phyloP scores from a whole-genome alignment of 257 asterid genomes.

The Anisodus tanguticus region DNA sequence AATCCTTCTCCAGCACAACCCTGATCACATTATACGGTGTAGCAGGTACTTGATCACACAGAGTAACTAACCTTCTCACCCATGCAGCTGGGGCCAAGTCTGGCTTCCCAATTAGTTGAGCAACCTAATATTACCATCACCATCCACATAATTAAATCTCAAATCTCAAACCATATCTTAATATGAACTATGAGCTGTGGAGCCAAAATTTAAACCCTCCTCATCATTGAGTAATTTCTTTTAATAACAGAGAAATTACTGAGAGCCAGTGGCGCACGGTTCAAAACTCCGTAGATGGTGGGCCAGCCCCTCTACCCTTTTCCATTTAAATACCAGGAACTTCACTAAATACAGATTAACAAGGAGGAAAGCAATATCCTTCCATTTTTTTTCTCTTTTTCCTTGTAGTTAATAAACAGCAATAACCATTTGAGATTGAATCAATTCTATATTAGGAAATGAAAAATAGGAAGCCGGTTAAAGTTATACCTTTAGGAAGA shows the following conservation, averaged over 20 bases:
- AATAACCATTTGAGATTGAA: neutral
- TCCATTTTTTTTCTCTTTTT: neutral
- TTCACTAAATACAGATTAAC: neutral
- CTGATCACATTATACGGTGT: slow-evolving; percentile 65
- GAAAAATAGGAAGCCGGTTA: neutral
- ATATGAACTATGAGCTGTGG: neutral
- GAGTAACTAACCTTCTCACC: slow-evolving; percentile 93
- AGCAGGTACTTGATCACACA: slow-evolving; percentile 97
- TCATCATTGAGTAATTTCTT: neutral
- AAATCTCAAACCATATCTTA: neutral
- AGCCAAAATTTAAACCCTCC: neutral
- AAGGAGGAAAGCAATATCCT: neutral
- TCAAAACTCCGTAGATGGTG: neutral
- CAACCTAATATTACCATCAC: slow-evolving; percentile 56
- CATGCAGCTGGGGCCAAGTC: slow-evolving; percentile 98
- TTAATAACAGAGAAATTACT: neutral
- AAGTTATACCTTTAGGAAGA: slow-evolving; percentile 80
- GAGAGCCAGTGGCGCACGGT: neutral
- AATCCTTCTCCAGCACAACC: slow-evolving; percentile 81
- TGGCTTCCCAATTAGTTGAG: slow-evolving; percentile 93
- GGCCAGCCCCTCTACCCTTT: neutral
- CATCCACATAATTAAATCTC: neutral
- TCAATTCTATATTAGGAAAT: neutral
- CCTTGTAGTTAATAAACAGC: slow-evolving; percentile 5
- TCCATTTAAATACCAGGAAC: neutral